Conservation (phyloP, 345 rosid genomes). For the Gossypium bickii region DNA sequence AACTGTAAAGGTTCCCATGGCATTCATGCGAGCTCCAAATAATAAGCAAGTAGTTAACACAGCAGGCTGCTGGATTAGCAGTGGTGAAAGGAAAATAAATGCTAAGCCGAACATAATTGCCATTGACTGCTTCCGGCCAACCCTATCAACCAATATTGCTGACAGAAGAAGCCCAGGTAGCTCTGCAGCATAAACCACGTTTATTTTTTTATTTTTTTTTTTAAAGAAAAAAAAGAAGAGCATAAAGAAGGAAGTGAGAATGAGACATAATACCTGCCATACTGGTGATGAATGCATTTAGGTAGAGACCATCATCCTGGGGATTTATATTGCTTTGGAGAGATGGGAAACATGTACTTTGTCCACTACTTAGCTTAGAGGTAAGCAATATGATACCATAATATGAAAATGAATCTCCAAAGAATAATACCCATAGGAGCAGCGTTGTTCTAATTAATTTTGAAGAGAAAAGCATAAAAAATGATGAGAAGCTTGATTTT, state of each 20-base stretch:
- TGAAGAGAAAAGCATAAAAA: constrained; percentile 40
- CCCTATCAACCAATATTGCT: constrained; percentile 47
- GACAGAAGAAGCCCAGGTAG: constrained; percentile 57
- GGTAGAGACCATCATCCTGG: constrained; percentile 29
- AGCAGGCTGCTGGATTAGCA: constrained; percentile 33
- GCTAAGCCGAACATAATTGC: constrained; percentile 36
- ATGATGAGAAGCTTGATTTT: constrained; percentile 30
- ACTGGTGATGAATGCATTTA: constrained; percentile 41
- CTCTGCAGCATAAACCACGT: constrained; percentile 29
- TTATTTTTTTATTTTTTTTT: neutral
- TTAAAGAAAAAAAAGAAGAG: neutral
- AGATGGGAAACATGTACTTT: constrained; percentile 23
- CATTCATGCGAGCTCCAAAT: constrained; percentile 30
- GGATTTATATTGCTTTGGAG: constrained; percentile 6
- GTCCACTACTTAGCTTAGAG: constrained; percentile 39
- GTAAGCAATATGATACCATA: constrained; percentile 61
- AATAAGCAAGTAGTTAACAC: constrained; percentile 32
- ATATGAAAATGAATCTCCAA: constrained; percentile 56
- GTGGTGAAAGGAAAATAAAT: constrained; percentile 43
- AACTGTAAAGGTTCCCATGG: constrained; percentile 36
- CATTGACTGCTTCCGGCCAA: constrained; percentile 57
- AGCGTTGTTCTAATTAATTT: constrained; percentile 38
- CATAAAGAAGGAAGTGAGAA: neutral
- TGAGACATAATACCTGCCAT: constrained; percentile 39
- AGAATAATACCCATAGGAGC: constrained; percentile 48